Conservation (phyloP, 768 basidiomycete species). For the Pleurotus platypus region DNA sequence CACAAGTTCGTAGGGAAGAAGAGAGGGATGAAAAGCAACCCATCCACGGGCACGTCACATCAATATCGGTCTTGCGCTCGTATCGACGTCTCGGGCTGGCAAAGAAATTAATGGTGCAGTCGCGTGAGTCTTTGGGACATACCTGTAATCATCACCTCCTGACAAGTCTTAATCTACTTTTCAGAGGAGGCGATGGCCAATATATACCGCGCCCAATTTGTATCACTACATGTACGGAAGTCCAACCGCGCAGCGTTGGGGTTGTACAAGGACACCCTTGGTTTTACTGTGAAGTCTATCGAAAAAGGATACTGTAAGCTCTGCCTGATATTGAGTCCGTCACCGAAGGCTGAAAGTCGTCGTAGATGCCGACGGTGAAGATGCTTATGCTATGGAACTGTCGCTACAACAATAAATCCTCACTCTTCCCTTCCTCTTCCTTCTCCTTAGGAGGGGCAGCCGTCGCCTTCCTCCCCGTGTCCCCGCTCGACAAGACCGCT, state of each 20-base stretch:
- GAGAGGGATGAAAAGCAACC: constrained; percentile 57
- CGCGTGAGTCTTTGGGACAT: constrained; percentile 55
- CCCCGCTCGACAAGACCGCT: constrained; percentile 31
- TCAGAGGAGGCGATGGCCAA: constrained; percentile 85
- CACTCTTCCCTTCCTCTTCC: not conserved
- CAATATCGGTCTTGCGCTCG: constrained; percentile 89
- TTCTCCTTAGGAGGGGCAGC: not conserved
- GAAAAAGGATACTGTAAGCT: constrained; percentile 88
- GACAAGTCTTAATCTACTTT: not conserved
- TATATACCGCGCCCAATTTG: constrained; percentile 81
- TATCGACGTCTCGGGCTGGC: constrained; percentile 91
- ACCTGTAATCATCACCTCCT: too few relatives aligned
- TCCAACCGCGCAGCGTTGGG: constrained; percentile 91
- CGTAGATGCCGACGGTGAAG: constrained; percentile 91
- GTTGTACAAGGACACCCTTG: constrained; percentile 87
- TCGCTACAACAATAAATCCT: constrained; percentile 37
- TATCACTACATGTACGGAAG: constrained; percentile 91
- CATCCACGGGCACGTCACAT: constrained; percentile 92
- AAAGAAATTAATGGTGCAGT: constrained; percentile 92
- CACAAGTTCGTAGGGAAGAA: constrained; percentile 52
- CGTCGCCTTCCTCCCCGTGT: constrained; percentile 14
- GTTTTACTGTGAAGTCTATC: constrained; percentile 82
- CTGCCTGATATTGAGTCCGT: not conserved
- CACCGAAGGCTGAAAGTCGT: not conserved
- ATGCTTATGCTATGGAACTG: constrained; percentile 89